phyloP scores from a whole-genome alignment of 169 alveolate species.

The Plasmodium chabaudi region DNA sequence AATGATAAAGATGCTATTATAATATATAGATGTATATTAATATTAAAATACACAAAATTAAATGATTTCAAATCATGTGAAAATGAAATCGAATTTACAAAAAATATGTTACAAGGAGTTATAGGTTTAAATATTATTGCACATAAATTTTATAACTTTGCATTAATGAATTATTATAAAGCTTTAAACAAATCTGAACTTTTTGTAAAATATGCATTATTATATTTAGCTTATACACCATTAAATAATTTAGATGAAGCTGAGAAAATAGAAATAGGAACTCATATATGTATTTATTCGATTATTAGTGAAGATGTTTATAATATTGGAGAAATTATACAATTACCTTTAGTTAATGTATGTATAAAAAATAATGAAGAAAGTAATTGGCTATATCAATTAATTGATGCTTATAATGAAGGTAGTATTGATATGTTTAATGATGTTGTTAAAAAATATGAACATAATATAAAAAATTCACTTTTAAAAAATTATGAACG shows the following conservation, averaged over 20 bases:
- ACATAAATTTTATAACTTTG: constrained; percentile 68
- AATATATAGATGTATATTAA: constrained; percentile 69
- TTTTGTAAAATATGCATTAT: constrained; percentile 57
- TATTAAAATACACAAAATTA: constrained; percentile 41
- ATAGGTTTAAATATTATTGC: constrained; percentile 57
- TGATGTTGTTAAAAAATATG: constrained; percentile 24
- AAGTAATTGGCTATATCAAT: constrained; percentile 44
- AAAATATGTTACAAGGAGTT: constrained; percentile 67
- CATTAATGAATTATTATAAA: constrained; percentile 68
- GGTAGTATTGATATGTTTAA: constrained; percentile 43
- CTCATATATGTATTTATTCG: constrained; percentile 56
- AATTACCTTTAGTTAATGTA: constrained; percentile 41
- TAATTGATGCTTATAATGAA: constrained; percentile 64
- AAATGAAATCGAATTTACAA: constrained; percentile 54
- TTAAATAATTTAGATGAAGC: constrained; percentile 56
- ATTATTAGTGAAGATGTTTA: constrained; percentile 75
- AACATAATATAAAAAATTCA: constrained; percentile 33
- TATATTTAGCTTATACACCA: constrained; percentile 74
- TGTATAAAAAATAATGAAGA: constrained; percentile 55
- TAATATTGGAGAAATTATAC: constrained; percentile 69
- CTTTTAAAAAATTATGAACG: constrained; percentile 76
- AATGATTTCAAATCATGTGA: constrained; percentile 63
- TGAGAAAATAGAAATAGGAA: constrained; percentile 57
- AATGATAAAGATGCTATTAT: constrained; percentile 73
- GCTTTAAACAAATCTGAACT: constrained; percentile 57